Evolutionary conservation across 352 stramenopile genomes (phyloP).

Genomic region (Phytophthora pluvialis): DNA sequence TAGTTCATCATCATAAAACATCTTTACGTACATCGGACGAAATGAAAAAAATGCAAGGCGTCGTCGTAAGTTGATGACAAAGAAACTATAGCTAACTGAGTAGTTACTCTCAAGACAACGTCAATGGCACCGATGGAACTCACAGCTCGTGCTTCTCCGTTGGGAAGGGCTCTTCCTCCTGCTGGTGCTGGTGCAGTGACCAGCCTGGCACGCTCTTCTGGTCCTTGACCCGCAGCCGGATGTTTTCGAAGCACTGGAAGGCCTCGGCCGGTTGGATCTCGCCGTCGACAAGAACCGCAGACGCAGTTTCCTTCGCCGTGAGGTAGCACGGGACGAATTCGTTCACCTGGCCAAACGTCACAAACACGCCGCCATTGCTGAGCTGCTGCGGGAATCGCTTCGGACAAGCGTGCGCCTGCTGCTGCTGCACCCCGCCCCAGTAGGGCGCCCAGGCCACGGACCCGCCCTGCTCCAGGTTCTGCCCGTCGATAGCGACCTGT

Average conservation of each 20-base stretch:
- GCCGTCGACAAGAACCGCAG: constrained; percentile 36
- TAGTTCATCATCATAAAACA: constrained; percentile 39
- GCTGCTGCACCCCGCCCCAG: constrained; percentile 68
- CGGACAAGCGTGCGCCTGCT: constrained; percentile 41
- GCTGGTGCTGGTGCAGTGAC: constrained; percentile 58
- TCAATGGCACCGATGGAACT: background rate
- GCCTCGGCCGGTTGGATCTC: constrained; percentile 40
- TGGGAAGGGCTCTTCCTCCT: constrained; percentile 28
- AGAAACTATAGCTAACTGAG: constrained; percentile 8
- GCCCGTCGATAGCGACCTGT: constrained; percentile 80
- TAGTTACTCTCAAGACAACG: constrained; percentile 31
- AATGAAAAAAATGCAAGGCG: constrained; percentile 30
- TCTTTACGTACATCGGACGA: constrained; percentile 8
- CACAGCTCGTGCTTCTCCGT: constrained; percentile 48
- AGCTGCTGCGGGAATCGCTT: constrained; percentile 68
- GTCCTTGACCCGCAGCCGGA: constrained; percentile 85
- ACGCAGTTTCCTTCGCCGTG: constrained; percentile 37
- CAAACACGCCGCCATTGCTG: constrained; percentile 71
- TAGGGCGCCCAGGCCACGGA: constrained; percentile 77
- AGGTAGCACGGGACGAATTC: constrained; percentile 83
- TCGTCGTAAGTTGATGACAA: constrained; percentile 30
- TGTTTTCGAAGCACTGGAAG: constrained; percentile 77
- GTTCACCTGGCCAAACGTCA: constrained; percentile 74
- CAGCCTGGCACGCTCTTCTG: constrained; percentile 81
- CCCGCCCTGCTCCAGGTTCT: constrained; percentile 78